phyloP scores from a whole-genome alignment of 495 filamentous ascomycete genomes.

The Rostrohypoxylon terebratum region DNA sequence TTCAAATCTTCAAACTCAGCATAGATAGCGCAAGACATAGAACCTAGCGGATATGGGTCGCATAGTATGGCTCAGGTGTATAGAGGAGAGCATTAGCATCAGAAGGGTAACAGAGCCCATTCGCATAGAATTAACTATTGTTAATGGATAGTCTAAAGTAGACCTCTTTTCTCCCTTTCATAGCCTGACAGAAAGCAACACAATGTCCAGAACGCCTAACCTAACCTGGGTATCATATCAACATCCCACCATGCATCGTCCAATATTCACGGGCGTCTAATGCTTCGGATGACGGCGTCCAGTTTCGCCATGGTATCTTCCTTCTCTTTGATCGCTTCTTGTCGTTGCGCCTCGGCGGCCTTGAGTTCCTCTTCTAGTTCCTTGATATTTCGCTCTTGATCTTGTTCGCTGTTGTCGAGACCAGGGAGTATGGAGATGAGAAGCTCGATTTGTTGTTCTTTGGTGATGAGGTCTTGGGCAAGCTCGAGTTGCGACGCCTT shows the following conservation, averaged over 20 bases:
- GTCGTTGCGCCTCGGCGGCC: slow-evolving; percentile 76
- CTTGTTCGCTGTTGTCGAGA: slow-evolving; percentile 82
- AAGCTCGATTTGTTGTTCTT: slow-evolving; percentile 94
- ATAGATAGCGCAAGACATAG: slow-evolving; percentile 20
- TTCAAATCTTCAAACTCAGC: slow-evolving; percentile 65
- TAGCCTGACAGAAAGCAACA: slow-evolving; percentile 1
- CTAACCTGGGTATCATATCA: slow-evolving; percentile 38
- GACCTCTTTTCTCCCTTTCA: slow-evolving; percentile 18
- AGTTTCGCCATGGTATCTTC: slow-evolving; percentile 73
- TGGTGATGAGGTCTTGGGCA: slow-evolving; percentile 85
- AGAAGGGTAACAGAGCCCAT: not conserved
- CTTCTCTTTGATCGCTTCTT: slow-evolving; percentile 76
- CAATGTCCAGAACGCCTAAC: slow-evolving; percentile 36
- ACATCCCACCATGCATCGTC: not conserved
- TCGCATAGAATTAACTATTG: slow-evolving; percentile 3
- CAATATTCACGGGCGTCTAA: slow-evolving; percentile 61
- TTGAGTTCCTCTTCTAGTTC: slow-evolving; percentile 81
- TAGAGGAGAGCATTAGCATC: slow-evolving; percentile 9
- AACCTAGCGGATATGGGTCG: not conserved
- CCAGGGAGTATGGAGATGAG: slow-evolving; percentile 88
- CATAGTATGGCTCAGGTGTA: slow-evolving; percentile 24
- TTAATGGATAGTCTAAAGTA: slow-evolving; percentile 12
- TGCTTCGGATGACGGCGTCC: slow-evolving; percentile 72
- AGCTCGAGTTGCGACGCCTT: slow-evolving; percentile 79
- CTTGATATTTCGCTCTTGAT: slow-evolving; percentile 79